Conservation (phyloP, 2,329 filamentous ascomycete genomes). For the Exophiala sp. region DNA sequence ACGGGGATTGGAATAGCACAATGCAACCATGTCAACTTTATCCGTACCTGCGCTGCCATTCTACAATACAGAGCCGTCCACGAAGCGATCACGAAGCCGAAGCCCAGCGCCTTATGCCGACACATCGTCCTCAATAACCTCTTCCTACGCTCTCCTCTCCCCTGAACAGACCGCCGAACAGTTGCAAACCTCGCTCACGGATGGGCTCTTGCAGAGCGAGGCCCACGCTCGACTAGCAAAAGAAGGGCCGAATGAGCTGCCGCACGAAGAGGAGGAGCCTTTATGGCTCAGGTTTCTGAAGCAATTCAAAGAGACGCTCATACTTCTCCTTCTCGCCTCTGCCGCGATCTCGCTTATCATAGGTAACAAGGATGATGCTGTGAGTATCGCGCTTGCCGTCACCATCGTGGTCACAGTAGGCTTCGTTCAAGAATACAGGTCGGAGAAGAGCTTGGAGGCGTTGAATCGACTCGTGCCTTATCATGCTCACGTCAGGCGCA, state of each 20-base stretch:
- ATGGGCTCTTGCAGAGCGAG: constrained; percentile 74
- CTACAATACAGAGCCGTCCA: constrained; percentile 43
- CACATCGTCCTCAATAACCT: constrained; percentile 37
- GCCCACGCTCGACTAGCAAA: constrained; percentile 71
- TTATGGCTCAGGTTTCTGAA: constrained; percentile 92
- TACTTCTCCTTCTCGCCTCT: constrained; percentile 82
- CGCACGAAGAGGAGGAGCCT: constrained; percentile 87
- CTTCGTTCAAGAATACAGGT: constrained; percentile 95
- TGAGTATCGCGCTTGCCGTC: constrained; percentile 92
- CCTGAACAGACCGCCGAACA: constrained; percentile 69
- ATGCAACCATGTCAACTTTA: constrained; percentile 59
- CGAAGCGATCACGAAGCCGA: constrained; percentile 15
- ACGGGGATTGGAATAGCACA: constrained; percentile 31
- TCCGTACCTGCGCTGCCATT: constrained; percentile 54
- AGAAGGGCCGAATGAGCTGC: constrained; percentile 88
- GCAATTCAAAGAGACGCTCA: constrained; percentile 94
- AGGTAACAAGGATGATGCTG: constrained; percentile 87
- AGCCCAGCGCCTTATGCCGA: constrained; percentile 13
- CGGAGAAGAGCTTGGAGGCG: constrained; percentile 94
- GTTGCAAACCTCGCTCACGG: constrained; percentile 72
- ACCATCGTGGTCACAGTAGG: constrained; percentile 95
- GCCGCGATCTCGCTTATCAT: constrained; percentile 83
- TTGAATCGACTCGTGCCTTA: constrained; percentile 91
- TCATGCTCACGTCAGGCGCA: constrained; percentile 85
- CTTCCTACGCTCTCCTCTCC: constrained; percentile 60